phyloP scores from a whole-genome alignment of 1,139 yeast species.

The Sugiyamaella castrensis region DNA sequence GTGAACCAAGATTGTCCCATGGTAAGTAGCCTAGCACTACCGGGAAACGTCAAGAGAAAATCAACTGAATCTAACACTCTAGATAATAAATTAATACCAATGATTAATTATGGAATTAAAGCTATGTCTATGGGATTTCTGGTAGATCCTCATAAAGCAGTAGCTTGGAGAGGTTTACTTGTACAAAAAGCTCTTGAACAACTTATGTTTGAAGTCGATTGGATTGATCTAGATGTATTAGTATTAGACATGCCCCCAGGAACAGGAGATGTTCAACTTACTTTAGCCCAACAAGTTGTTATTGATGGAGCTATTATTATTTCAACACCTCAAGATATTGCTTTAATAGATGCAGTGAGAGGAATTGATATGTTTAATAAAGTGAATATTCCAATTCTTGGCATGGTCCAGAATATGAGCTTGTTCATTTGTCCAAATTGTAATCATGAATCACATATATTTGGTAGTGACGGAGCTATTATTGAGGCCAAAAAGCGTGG shows the following conservation, averaged over 20 bases:
- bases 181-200: conserved; percentile 88
- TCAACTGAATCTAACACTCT: conserved; percentile 15
- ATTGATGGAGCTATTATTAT: conserved; percentile 81
- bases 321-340: conserved; percentile 85
- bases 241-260: conserved; percentile 91
- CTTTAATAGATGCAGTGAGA: conserved; percentile 74
- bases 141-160: conserved; percentile 61
- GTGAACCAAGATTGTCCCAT: conserved; percentile 49
- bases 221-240: conserved; percentile 66
- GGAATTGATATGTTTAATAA: conserved; percentile 78
- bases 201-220: conserved; percentile 72
- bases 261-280: conserved; percentile 83
- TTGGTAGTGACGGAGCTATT: conserved; percentile 65
- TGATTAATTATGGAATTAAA: conserved; percentile 72
- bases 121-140: conserved; percentile 91
- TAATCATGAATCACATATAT: conserved; percentile 67
- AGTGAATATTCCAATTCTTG: conserved; percentile 70
- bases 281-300: conserved; percentile 72
- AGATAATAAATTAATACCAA: conserved; percentile 60
- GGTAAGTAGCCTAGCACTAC: no score
- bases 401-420: conserved; percentile 84
- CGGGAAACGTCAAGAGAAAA: no score
- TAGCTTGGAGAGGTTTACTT: conserved; percentile 86
- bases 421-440: conserved; percentile 74
- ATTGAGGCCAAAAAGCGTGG: conserved; percentile 54